These are phyloP conservation scores for Chrysosporium queenslandicum DNA, from an alignment of 2,329 filamentous ascomycete species.

Conservation along the genomic window DNA sequence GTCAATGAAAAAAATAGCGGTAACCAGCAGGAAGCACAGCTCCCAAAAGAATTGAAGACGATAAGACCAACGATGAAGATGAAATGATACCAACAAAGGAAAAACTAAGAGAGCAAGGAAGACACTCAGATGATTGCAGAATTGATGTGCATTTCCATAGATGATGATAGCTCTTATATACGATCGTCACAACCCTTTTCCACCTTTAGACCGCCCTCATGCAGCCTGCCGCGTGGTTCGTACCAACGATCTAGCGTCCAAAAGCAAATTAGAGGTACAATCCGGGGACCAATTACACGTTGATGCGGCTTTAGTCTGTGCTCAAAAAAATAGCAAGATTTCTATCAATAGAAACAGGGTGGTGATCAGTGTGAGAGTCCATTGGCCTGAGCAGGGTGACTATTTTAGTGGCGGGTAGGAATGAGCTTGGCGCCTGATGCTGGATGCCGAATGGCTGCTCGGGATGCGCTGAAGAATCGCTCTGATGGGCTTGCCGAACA, in stretches of 20 bases:
- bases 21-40: slow-evolving; percentile 8
- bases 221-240: slow-evolving; percentile 1
- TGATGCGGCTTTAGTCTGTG: not conserved
- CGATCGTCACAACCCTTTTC: not conserved
- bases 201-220: not conserved
- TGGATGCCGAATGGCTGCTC: slow-evolving; percentile 4
- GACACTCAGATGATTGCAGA: not conserved
- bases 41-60: slow-evolving; percentile 13
- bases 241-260: not conserved
- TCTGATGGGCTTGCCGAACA: not conserved
- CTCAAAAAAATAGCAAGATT: not conserved
- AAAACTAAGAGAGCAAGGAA: slow-evolving; percentile 2
- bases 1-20: not conserved
- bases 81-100: slow-evolving; percentile 14
- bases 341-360: slow-evolving; percentile 7
- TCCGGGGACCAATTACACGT: not conserved
- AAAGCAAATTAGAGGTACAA: slow-evolving; percentile 8
- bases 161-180: slow-evolving; percentile 5
- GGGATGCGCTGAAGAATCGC: too few relatives aligned
- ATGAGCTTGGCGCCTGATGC: not conserved
- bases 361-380: not conserved
- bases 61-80: slow-evolving; percentile 9
- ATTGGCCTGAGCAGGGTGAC: not conserved
- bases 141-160: not conserved
- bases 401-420: slow-evolving; percentile 6